Conservation (phyloP, 768 basidiomycete genomes). For the Tricholoma terreum region DNA sequence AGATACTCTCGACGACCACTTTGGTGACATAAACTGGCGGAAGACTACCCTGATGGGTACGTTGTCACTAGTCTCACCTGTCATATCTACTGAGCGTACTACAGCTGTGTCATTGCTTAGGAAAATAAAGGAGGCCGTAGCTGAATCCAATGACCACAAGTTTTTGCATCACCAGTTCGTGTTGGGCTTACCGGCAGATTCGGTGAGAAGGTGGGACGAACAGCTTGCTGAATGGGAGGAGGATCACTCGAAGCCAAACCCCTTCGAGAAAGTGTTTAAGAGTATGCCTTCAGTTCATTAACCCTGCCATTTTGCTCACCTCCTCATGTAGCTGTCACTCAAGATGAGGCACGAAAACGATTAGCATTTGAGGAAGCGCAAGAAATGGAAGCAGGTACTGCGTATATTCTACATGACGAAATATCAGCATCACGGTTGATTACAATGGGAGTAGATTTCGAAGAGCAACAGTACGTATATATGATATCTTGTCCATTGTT, state of each 20-base stretch:
- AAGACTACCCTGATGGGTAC: background rate
- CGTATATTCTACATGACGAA: slow-evolving; percentile 4
- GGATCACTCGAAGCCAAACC: slow-evolving; percentile 2
- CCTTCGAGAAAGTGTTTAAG: background rate
- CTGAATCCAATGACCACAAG: too few relatives aligned
- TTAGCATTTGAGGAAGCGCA: slow-evolving; percentile 5
- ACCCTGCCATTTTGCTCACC: background rate
- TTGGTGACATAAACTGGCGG: slow-evolving; percentile 1
- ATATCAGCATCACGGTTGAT: slow-evolving; percentile 6
- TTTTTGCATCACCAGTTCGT: too few relatives aligned
- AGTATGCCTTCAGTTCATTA: background rate
- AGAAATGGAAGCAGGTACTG: background rate
- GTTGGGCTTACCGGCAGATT: too few relatives aligned
- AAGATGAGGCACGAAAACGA: background rate
- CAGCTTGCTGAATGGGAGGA: background rate
- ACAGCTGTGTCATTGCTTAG: background rate
- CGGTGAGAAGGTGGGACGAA: background rate
- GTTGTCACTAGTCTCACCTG: background rate
- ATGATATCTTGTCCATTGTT: background rate
- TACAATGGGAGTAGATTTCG: slow-evolving; percentile 8
- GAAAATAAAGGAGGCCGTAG: background rate
- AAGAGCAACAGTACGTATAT: slow-evolving; percentile 6
- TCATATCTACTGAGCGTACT: background rate
- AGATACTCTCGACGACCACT: slow-evolving; percentile 24
- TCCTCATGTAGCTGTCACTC: background rate